Conservation (phyloP, 2,329 filamentous ascomycete species). For the Xylariaceae sp. region DNA sequence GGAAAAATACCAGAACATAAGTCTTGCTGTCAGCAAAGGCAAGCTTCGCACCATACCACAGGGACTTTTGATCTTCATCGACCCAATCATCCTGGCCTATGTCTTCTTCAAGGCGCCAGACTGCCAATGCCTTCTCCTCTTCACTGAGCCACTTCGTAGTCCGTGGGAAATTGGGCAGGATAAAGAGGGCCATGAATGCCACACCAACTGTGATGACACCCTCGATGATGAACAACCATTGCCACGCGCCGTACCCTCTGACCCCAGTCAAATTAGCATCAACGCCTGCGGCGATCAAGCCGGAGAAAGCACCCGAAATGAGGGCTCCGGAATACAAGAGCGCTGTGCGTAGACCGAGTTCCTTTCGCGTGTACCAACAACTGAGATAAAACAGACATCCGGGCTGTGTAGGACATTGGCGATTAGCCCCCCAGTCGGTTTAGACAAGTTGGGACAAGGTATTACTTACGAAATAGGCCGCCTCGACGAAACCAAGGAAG, state of each 20-base stretch:
- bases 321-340: constrained; percentile 65
- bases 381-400: constrained; percentile 61
- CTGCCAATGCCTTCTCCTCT: constrained; percentile 54
- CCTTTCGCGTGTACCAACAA: constrained; percentile 67
- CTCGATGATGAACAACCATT: constrained; percentile 68
- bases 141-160: constrained; percentile 54
- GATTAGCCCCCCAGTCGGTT: constrained; percentile 1
- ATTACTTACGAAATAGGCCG: constrained; percentile 40
- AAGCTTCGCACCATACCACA: constrained; percentile 50
- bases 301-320: constrained; percentile 69
- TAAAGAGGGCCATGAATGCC: constrained; percentile 52
- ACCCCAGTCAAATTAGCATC: constrained; percentile 59
- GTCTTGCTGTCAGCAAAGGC: constrained; percentile 58
- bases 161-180: constrained; percentile 65
- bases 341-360: constrained; percentile 62
- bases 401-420: constrained; percentile 33
- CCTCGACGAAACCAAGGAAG: constrained; percentile 42
- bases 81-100: constrained; percentile 62
- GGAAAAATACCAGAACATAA: constrained; percentile 48
- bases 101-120: constrained; percentile 60
- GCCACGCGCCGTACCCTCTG: constrained; percentile 56
- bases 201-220: constrained; percentile 61
- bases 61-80: constrained; percentile 51
- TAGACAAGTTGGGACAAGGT: too few species aligned
- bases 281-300: constrained; percentile 61